These are phyloP conservation scores for Dalbergia cultrata DNA, from an alignment of 306 rosid genomes.

Conservation along the genomic window DNA sequence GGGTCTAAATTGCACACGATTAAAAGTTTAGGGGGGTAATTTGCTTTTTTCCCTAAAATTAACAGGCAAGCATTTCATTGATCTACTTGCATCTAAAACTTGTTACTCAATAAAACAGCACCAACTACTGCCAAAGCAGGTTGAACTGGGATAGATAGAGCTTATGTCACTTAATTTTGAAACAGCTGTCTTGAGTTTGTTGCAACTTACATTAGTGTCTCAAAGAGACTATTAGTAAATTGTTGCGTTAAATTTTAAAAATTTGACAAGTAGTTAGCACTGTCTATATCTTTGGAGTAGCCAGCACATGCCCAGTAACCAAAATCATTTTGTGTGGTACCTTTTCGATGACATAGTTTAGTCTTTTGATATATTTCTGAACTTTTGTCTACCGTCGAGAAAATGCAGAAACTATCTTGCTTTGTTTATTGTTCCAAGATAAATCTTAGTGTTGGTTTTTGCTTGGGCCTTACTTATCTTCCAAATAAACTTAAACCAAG, in stretches of 20 bases:
- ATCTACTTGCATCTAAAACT: constrained; percentile 14
- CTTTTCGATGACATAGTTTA: background rate
- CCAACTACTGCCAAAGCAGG: background rate
- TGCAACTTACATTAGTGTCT: constrained; percentile 1
- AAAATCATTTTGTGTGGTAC: background rate
- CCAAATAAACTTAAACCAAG: background rate
- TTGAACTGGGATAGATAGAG: constrained; percentile 10
- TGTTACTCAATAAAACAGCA: background rate
- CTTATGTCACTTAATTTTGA: background rate
- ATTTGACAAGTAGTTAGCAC: background rate
- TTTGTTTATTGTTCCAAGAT: background rate
- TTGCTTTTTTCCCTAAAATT: no score
- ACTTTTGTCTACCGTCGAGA: background rate
- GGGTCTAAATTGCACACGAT: no score
- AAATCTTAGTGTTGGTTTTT: constrained; percentile 13
- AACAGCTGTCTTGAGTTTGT: background rate
- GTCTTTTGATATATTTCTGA: background rate
- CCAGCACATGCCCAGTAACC: constrained; percentile 1
- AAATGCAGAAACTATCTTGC: background rate
- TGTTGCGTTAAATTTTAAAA: background rate
- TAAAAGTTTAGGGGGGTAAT: no score
- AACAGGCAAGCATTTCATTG: constrained; percentile 6
- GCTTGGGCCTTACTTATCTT: constrained; percentile 4
- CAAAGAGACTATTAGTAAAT: constrained; percentile 9
- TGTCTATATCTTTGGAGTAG: background rate